Conservation (phyloP, 768 basidiomycete genomes). For the Gloeophyllum trabeum region DNA sequence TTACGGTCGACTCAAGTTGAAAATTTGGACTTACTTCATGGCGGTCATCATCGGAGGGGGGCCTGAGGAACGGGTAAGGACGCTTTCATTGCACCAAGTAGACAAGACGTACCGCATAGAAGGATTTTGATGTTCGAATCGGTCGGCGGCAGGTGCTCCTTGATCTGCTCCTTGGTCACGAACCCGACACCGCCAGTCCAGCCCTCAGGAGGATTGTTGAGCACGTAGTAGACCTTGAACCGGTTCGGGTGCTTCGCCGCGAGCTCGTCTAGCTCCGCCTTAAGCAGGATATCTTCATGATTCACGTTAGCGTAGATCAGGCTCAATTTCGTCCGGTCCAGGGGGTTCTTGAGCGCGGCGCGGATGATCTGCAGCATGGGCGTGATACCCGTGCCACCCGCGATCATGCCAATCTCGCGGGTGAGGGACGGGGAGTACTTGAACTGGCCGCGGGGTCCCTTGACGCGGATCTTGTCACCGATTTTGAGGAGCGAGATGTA, state of each 20-base stretch:
- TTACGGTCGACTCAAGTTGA: slow-evolving; percentile 5
- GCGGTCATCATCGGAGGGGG: slow-evolving; percentile 72
- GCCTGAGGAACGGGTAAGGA: slow-evolving; percentile 21
- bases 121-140: slow-evolving; percentile 69
- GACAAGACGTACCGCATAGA: slow-evolving; percentile 55
- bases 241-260: slow-evolving; percentile 45
- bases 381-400: slow-evolving; percentile 96
- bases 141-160: slow-evolving; percentile 61
- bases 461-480: slow-evolving; percentile 82
- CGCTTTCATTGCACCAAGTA: slow-evolving; percentile 1
- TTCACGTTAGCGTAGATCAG: slow-evolving; percentile 98
- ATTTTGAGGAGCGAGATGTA: slow-evolving; percentile 73
- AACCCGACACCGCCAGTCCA: slow-evolving; percentile 93
- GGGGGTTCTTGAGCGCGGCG: slow-evolving; percentile 83
- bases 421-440: slow-evolving; percentile 64
- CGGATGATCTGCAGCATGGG: slow-evolving; percentile 99
- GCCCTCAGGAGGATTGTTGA: slow-evolving; percentile 84
- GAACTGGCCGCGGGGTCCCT: slow-evolving; percentile 96
- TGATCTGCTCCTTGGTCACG: slow-evolving; percentile 87
- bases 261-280: slow-evolving; percentile 77
- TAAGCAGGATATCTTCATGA: slow-evolving; percentile 85
- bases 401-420: slow-evolving; percentile 90
- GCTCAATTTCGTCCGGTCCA: slow-evolving; percentile 69
- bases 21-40: slow-evolving; percentile 50
- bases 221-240: slow-evolving; percentile 81